Evolutionary conservation across 2,329 filamentous ascomycete species (phyloP).

Genomic region (Ophiocordyceps robertsii): DNA sequence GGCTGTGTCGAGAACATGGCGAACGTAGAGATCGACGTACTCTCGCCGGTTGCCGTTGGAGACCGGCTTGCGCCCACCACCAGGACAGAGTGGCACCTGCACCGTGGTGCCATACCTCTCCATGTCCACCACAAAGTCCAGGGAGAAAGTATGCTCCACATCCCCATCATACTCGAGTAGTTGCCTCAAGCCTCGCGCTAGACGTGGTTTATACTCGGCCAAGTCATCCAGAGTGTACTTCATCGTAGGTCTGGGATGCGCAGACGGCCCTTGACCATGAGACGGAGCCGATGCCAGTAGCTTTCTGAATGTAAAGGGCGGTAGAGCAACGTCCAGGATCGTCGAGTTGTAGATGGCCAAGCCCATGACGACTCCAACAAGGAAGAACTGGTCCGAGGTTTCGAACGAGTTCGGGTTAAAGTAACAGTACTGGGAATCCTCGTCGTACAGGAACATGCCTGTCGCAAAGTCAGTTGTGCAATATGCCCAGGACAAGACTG

Average conservation of each 20-base stretch:
- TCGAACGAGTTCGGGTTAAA: slow-evolving; percentile 88
- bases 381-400: slow-evolving; percentile 81
- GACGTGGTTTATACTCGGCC: slow-evolving; percentile 62
- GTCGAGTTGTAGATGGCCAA: slow-evolving; percentile 92
- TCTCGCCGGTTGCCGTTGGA: slow-evolving; percentile 76
- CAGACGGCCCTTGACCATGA: slow-evolving; percentile 36
- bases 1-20: slow-evolving; percentile 64
- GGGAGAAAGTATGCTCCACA: slow-evolving; percentile 65
- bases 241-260: slow-evolving; percentile 47
- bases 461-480: neutral
- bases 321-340: slow-evolving; percentile 77
- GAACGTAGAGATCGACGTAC: slow-evolving; percentile 76
- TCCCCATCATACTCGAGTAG: slow-evolving; percentile 75
- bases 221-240: slow-evolving; percentile 70
- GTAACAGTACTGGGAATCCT: slow-evolving; percentile 82
- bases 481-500: neutral
- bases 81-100: slow-evolving; percentile 57
- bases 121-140: slow-evolving; percentile 66
- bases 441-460: slow-evolving; percentile 90
- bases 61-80: slow-evolving; percentile 61
- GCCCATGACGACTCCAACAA: slow-evolving; percentile 77
- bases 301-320: slow-evolving; percentile 82
- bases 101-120: slow-evolving; percentile 62
- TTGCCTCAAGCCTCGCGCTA: slow-evolving; percentile 63
- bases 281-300: slow-evolving; percentile 65